Base-by-base conservation (phyloP, 306 rosid genomes). In the Oxytropis ochrocephala region DNA sequence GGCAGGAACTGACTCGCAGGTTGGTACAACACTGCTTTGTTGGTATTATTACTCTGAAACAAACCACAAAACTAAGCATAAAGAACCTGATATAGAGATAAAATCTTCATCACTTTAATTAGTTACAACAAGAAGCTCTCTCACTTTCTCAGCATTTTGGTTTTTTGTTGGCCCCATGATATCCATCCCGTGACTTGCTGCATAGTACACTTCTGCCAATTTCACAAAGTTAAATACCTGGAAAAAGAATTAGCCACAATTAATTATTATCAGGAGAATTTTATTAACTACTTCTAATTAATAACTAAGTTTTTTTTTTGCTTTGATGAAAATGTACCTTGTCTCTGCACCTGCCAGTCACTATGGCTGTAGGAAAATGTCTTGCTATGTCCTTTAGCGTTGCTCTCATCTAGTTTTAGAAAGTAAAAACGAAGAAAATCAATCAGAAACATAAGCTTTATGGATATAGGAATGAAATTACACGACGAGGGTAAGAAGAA, bases 131-230 rank as follows among this genome's bases (percentile, higher is more conserved):
- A 42, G 47, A 68, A 39, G 52, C 30, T 49, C 32, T 43, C 91
- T 85, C 69, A 90, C 97, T 72, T 88, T 83, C 60, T 82, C 70
- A 73, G 55, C 46, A 65, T 55, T 79, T 79, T 11, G 43, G 66
- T 67, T 69, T 78, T 88, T 84, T 30, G 92, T 81, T 76, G 98
- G 98, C 29, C 95, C 97, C 77, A 80, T 84, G 7, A 94, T 94
- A 83, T 94, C 98, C 98, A 94, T 94, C 10, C 98, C 98, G 76
- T 94, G 98, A 81, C 98, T 94, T 27, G 97, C 98, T 5, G 98
- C 98, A 21, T 94, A 94, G 58, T 88, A 94, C 18, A 94, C 80
- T 76, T 90, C 96, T 3, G 88, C 74, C 62, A 94, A 80, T 80
- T 72, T 81, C 10, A 94, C 97, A 65, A 94, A 94, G 50, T 67